phyloP scores from a whole-genome alignment of 2,329 filamentous ascomycete genomes.

The Fusarium piperis region DNA sequence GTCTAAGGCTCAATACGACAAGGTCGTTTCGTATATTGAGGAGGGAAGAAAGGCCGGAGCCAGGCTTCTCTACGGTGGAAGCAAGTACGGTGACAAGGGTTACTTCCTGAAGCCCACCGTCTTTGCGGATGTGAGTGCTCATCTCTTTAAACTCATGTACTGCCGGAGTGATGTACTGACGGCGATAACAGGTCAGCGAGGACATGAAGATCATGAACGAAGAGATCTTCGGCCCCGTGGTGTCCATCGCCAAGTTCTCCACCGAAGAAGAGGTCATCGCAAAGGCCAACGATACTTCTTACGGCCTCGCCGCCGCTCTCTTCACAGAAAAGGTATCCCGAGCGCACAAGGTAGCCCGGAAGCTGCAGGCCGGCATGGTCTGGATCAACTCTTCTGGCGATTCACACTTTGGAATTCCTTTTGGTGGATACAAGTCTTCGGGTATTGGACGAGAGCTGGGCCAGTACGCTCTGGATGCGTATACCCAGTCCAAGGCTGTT shows the following conservation, averaged over 20 bases:
- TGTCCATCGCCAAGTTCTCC: slow-evolving; percentile 40
- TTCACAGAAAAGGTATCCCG: slow-evolving; percentile 63
- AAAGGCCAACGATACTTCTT: slow-evolving; percentile 55
- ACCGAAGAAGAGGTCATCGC: slow-evolving; percentile 37
- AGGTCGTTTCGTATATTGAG: slow-evolving; percentile 72
- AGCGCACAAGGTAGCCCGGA: slow-evolving; percentile 53
- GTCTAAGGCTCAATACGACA: slow-evolving; percentile 70
- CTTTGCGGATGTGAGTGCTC: slow-evolving; percentile 39
- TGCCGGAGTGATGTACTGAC: slow-evolving; percentile 24
- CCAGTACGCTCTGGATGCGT: slow-evolving; percentile 40
- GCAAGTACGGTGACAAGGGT: slow-evolving; percentile 36
- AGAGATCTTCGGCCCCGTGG: slow-evolving; percentile 46
- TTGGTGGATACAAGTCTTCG: slow-evolving; percentile 42
- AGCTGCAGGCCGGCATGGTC: slow-evolving; percentile 63
- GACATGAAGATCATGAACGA: slow-evolving; percentile 43
- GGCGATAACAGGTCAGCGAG: slow-evolving; percentile 29
- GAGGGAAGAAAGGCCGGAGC: slow-evolving; percentile 70
- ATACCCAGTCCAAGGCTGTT: slow-evolving; percentile 41
- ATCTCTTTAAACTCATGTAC: background rate
- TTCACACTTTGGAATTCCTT: slow-evolving; percentile 42
- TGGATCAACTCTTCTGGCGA: slow-evolving; percentile 48
- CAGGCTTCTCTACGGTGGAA: slow-evolving; percentile 57
- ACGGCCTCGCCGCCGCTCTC: slow-evolving; percentile 64
- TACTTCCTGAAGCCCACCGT: slow-evolving; percentile 43
- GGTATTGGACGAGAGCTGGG: slow-evolving; percentile 40